phyloP scores from a whole-genome alignment of 2,329 filamentous ascomycete species.

The Cercospora sojina region DNA sequence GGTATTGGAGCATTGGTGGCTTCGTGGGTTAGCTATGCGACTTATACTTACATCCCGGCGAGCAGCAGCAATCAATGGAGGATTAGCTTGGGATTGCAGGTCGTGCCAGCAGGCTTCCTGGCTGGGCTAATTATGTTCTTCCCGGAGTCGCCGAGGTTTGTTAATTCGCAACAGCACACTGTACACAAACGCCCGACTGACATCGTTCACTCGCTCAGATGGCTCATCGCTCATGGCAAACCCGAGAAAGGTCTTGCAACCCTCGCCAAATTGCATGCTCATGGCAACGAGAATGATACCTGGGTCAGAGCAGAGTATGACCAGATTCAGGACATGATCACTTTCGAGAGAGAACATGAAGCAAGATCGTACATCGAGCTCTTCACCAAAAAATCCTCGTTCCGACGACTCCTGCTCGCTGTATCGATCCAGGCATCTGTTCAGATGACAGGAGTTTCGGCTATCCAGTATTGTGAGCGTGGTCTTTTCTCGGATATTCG shows the following conservation, averaged over 20 bases:
- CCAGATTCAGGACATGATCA: conserved; percentile 67
- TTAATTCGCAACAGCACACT: background rate
- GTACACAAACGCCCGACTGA: conserved; percentile 27
- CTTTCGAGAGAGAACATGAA: conserved; percentile 63
- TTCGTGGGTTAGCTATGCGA: conserved; percentile 69
- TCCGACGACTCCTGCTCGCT: conserved; percentile 70
- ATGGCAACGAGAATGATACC: conserved; percentile 63
- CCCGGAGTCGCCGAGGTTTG: conserved; percentile 56
- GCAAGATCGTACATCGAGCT: conserved; percentile 70
- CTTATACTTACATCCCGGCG: conserved; percentile 52
- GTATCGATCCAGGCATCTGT: conserved; percentile 64
- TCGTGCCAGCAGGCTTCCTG: conserved; percentile 64
- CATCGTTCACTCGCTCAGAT: conserved; percentile 39
- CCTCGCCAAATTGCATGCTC: conserved; percentile 67
- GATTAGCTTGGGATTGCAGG: conserved; percentile 67
- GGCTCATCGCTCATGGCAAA: conserved; percentile 72
- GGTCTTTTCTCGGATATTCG: background rate
- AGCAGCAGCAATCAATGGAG: conserved; percentile 58
- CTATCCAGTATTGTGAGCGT: conserved; percentile 66
- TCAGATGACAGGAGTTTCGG: conserved; percentile 74
- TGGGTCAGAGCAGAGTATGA: conserved; percentile 73
- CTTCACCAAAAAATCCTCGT: conserved; percentile 63
- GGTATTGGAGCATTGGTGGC: conserved; percentile 72
- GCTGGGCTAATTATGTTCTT: conserved; percentile 68
- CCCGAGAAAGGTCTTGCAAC: conserved; percentile 64